Conservation (phyloP, 345 rosid species). For the Euclidium syriacum region DNA sequence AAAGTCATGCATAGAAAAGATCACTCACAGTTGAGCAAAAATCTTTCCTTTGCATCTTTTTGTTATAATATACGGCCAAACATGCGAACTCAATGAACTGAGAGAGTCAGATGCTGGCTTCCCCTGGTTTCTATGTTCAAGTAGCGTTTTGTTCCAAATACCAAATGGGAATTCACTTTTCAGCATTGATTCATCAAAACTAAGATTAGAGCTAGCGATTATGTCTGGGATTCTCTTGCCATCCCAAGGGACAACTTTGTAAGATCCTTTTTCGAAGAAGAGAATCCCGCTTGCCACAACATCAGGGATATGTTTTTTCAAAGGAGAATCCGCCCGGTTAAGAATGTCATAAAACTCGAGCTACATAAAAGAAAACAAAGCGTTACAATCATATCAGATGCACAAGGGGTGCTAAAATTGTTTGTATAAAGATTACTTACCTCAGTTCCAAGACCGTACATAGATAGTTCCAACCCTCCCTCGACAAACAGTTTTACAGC, state of each 20-base stretch:
- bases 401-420: not conserved
- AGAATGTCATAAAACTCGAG: slow-evolving; percentile 73
- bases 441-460: slow-evolving; percentile 89
- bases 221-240: slow-evolving; percentile 76
- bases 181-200: slow-evolving; percentile 33
- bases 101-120: slow-evolving; percentile 31
- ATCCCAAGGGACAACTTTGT: slow-evolving; percentile 69
- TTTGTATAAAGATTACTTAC: slow-evolving; percentile 28
- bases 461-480: slow-evolving; percentile 72
- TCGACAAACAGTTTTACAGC: slow-evolving; percentile 80
- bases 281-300: slow-evolving; percentile 76
- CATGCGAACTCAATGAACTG: slow-evolving; percentile 35
- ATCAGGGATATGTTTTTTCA: slow-evolving; percentile 65
- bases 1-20: not conserved
- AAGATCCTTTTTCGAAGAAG: slow-evolving; percentile 59
- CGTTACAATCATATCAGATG: slow-evolving; percentile 21
- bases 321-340: slow-evolving; percentile 43
- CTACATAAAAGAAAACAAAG: slow-evolving; percentile 41
- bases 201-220: slow-evolving; percentile 42
- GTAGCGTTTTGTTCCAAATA: slow-evolving; percentile 68
- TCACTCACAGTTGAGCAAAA: slow-evolving; percentile 75
- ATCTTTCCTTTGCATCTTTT: slow-evolving; percentile 90
- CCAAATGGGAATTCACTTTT: slow-evolving; percentile 60
- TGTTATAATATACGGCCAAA: slow-evolving; percentile 87
- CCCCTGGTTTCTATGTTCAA: slow-evolving; percentile 51